These are phyloP conservation scores for Dispira simplex DNA, from an alignment of 192 early-diverging fungal genomes.

Conservation along the genomic window DNA sequence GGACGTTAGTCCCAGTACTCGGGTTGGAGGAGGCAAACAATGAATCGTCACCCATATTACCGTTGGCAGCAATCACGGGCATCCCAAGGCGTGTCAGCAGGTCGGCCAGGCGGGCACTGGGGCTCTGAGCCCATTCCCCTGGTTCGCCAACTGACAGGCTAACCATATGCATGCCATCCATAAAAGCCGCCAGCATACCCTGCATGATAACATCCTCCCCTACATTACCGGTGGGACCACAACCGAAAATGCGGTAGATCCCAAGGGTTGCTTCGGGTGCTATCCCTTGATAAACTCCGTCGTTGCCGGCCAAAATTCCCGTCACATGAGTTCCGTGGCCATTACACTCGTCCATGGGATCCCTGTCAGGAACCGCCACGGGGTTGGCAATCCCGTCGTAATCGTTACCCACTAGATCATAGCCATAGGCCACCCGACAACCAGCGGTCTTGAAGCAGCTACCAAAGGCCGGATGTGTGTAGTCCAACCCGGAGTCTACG, in stretches of 20 bases:
- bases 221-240: constrained; percentile 11
- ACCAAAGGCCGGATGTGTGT: constrained; percentile 46
- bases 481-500: constrained; percentile 54
- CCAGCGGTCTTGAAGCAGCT: constrained; percentile 39
- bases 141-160: constrained; percentile 11
- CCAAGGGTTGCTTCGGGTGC: constrained; percentile 48
- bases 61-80: constrained; percentile 1
- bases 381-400: constrained; percentile 16
- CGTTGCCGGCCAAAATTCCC: constrained; percentile 34
- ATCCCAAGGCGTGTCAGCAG: neutral
- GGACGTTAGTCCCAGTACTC: neutral
- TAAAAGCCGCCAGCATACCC: neutral
- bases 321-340: constrained; percentile 59
- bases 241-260: constrained; percentile 47
- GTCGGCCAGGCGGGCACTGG: neutral
- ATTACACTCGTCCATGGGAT: constrained; percentile 37
- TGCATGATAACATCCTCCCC: constrained; percentile 10
- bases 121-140: constrained; percentile 4
- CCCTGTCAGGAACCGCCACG: constrained; percentile 17
- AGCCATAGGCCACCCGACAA: constrained; percentile 38
- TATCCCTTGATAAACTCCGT: constrained; percentile 34
- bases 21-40: neutral
- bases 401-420: constrained; percentile 46
- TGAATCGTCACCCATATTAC: constrained; percentile 2
- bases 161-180: constrained; percentile 13